Base-by-base conservation (phyloP, 306 rosid species). In the Acacia crassicarpa region DNA sequence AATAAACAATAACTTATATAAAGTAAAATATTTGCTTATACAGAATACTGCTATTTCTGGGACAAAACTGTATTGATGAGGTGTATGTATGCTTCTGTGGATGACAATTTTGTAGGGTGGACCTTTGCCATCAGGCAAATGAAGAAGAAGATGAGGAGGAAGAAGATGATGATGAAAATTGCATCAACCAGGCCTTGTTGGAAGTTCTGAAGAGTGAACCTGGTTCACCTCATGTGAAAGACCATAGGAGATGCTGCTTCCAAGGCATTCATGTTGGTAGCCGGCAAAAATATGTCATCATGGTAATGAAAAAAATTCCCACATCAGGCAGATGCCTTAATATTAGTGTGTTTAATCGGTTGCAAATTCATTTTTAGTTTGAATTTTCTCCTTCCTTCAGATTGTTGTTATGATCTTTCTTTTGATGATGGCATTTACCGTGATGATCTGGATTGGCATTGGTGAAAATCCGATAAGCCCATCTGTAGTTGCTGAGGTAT, bases 71-170 rank as follows among this genome's bases (percentile, higher is more conserved):
- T 53, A 89, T 75, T 84, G 68, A 72, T 85, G 77, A 80, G 82
- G 78, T 59, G 66, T 81, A 61, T 58, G 71, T 35, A 78, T 81
- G 80, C 78, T 77, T 78, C 41, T 81, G 59, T 82, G 82, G 84
- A 62, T 75, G 76, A 90, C 84, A 81, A 85, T 89, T 74, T 81
- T 83, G 79, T 84, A 92, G 97, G 97, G 88, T 90, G 51, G 97
- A 90, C 90, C 92, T 90, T 72, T 88, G 90, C 94, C 97, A 92
- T 90, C 94, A 92, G 88, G 83, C 88, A 82, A 87, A 83, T 54
- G 93, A 91, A 61, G 96, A 90, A 72, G 95, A 90, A 54, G 91
- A 91, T 54, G 95, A 91, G 74, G 95, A 71, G 45, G 91, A 89
- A 9, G 91, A 89, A 19, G 82, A 83, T 40, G 66, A 51, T 17